Evolutionary conservation across 441 rosid genomes (phyloP).

Genomic region (Metrosideros polymorpha): DNA sequence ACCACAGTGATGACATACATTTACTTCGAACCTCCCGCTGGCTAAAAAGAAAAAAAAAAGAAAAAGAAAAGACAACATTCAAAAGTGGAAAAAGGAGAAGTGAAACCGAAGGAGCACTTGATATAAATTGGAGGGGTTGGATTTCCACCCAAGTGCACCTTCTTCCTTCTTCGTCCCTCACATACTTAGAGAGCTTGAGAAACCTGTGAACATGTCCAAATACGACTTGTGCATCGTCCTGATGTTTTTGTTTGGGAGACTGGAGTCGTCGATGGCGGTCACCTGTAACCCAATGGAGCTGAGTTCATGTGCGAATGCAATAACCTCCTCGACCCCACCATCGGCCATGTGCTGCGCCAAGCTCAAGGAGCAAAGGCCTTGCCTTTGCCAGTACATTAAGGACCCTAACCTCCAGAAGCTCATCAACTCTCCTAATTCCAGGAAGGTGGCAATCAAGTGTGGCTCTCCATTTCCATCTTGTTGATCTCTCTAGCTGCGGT

Average conservation of each 20-base stretch:
- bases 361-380: conserved; percentile 28
- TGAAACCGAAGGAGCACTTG: background rate
- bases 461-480: conserved; percentile 28
- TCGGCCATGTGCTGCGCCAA: conserved; percentile 25
- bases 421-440: conserved; percentile 29
- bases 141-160: background rate
- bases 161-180: background rate
- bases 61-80: background rate
- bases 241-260: background rate
- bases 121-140: background rate
- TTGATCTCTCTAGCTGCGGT: background rate
- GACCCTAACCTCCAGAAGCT: conserved; percentile 17
- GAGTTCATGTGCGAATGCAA: conserved; percentile 19
- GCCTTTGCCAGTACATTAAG: conserved; percentile 30
- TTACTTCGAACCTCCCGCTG: background rate
- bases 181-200: background rate
- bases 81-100: background rate
- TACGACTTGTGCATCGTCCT: background rate
- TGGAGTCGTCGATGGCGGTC: background rate
- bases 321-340: conserved; percentile 12
- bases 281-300: conserved; percentile 23
- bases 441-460: conserved; percentile 19
- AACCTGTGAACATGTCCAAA: background rate
- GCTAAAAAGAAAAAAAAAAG: background rate
- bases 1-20: background rate